A percentile compares a stretch with the other conserved stretches of the same genome.
Conservation (phyloP, 805 yeast genomes). For the Brettanomyces custersianus region DNA sequence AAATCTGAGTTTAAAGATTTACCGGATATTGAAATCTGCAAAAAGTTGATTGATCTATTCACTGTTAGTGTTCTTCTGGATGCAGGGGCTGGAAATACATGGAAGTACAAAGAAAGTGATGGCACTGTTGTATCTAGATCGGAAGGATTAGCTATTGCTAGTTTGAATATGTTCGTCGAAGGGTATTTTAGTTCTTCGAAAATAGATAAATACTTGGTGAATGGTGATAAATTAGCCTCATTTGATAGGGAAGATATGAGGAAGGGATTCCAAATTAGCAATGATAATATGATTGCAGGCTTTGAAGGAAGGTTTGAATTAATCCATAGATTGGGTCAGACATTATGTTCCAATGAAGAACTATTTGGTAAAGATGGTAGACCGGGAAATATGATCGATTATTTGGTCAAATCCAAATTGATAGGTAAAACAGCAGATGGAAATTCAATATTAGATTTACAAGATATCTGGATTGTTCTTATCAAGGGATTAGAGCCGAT, state of each 20-base stretch:
- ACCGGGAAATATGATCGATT: slow-evolving; percentile 46
- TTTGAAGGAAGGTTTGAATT: slow-evolving; percentile 43
- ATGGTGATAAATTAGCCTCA: slow-evolving; percentile 30
- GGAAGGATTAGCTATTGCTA: slow-evolving; percentile 59
- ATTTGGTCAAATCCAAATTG: slow-evolving; percentile 23
- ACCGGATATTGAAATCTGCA: slow-evolving; percentile 36
- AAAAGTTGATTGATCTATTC: slow-evolving; percentile 47
- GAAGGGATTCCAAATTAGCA: slow-evolving; percentile 39
- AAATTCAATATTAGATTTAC: slow-evolving; percentile 29
- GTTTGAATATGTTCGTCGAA: slow-evolving; percentile 41
- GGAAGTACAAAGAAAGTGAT: slow-evolving; percentile 38
- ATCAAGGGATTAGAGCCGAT: slow-evolving; percentile 49
- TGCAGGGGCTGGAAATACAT: slow-evolving; percentile 59
- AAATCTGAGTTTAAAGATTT: slow-evolving; percentile 24
- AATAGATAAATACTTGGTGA: slow-evolving; percentile 32
- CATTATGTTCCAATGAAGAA: slow-evolving; percentile 29
- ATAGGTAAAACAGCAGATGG: slow-evolving; percentile 12
- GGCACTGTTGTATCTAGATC: slow-evolving; percentile 33
- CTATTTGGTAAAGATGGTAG: slow-evolving; percentile 31
- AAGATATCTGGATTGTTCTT: slow-evolving; percentile 43
- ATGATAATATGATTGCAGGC: slow-evolving; percentile 42
- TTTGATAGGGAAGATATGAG: slow-evolving; percentile 29
- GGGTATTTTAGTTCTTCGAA: slow-evolving; percentile 33
- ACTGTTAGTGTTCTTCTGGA: slow-evolving; percentile 54
- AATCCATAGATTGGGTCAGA: slow-evolving; percentile 38